Evolutionary conservation across 2,329 filamentous ascomycete genomes (phyloP), one percentile per base, ranked within the genome.

Genomic region (Pseudogymnoascus sp.): DNA sequence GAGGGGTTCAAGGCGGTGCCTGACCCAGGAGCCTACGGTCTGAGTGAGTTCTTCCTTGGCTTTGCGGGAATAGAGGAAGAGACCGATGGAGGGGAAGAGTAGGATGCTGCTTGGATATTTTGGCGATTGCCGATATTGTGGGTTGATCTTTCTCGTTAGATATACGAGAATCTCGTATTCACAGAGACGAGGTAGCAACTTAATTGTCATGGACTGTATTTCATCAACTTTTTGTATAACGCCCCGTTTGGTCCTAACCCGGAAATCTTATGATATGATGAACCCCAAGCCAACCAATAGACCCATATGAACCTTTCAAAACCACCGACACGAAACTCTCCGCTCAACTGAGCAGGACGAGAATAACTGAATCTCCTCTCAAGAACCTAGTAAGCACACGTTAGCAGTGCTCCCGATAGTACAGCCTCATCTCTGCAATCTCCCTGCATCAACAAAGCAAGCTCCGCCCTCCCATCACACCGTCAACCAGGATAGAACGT

Each of bases 11-110:
- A 85, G 77, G 78, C 90, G 70, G 82, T 91, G 16, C 87, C 88
- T 16, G 89, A 91, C 76, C 89, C 89, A 64, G 95, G 95, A n/a
- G 86, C 85, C 14, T 87, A 82, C 80, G 85, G 85, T 0, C 72
- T 97, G 68, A 87, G 88, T 35, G 85, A 87, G 74, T 93, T 99
- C 76, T 88, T 97, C 76, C 78, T 83, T 50, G 95, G 93, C 0
- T 73, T 97, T 70, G 87, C 88, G 16, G 81, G 80, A 1, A 61
- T 56, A 19, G 26, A 56, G 29, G 50, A 19, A 14, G 50, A 70
- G 63, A 63, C 65, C 38, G 68, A 69, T 64, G 50, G 50, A 14
- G 50, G 50, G 14, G 50, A 56, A 7, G 50, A n/a, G 24, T 56
- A 56, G 29, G 50, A 56, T 56, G 5, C 5, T 19, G 50, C 29